Percentiles rank a stretch among this genome's conserved stretches.
These are phyloP conservation scores for Neonectria magnoliae DNA, from an alignment of 2,329 filamentous ascomycete genomes.

Conservation along the genomic window DNA sequence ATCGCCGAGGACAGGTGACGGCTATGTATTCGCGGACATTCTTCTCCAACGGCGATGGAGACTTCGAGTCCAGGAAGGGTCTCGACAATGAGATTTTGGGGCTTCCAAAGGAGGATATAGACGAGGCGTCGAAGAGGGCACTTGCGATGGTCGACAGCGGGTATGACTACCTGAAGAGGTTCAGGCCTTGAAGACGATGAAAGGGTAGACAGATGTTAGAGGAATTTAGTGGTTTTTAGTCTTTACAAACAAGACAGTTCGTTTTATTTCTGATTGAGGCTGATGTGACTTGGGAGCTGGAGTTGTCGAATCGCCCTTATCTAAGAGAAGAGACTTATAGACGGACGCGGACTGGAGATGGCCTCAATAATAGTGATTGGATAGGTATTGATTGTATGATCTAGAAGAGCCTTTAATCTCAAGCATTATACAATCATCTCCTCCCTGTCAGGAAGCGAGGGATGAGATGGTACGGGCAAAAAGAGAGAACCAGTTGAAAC, in stretches of 20 bases:
- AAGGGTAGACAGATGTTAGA: background rate
- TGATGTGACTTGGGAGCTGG: background rate
- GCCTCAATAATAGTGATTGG: no score
- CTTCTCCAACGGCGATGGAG: slow-evolving; percentile 52
- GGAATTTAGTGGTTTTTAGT: background rate
- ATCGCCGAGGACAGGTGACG: slow-evolving; percentile 54
- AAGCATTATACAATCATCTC: no score
- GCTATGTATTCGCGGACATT: slow-evolving; percentile 68
- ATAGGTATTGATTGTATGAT: no score
- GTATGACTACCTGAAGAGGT: slow-evolving; percentile 39
- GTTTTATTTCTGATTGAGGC: background rate
- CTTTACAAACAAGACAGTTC: background rate
- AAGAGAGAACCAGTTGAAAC: background rate
- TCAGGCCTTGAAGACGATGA: background rate
- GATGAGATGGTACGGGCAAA: background rate
- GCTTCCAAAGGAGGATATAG: slow-evolving; percentile 67
- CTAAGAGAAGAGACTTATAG: background rate
- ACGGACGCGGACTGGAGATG: no score
- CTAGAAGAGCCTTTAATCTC: no score
- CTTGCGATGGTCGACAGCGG: slow-evolving; percentile 51
- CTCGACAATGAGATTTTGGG: slow-evolving; percentile 63
- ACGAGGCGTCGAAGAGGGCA: slow-evolving; percentile 62
- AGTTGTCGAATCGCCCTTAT: background rate
- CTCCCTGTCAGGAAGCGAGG: background rate
- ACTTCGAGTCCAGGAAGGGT: slow-evolving; percentile 52